Evolutionary conservation across 257 asterid species (phyloP), one percentile per base, ranked within the genome.

Genomic region (Fraxinus anomala): DNA sequence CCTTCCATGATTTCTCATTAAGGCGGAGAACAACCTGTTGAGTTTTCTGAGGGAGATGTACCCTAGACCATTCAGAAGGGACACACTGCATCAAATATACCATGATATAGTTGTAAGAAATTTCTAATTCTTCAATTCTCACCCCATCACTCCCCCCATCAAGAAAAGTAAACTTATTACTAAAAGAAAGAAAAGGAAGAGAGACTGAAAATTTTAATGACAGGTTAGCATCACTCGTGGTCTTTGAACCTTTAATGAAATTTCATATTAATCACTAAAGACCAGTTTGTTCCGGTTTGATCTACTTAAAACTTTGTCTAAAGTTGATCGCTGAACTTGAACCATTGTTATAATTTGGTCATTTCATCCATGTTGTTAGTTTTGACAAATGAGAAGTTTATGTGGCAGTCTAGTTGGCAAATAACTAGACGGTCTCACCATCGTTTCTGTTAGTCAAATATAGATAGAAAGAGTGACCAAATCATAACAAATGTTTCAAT

Each of bases 61-160:
- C 17, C 63, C 14, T 77, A 8, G 83, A 70, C 91, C 91, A 88
- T 17, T 81, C 83, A 17, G 76, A 49, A 16, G 88, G 87, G 68
- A 88, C 37, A 54, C 84, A 36, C 88, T 86, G 85, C 85, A 76
- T 59, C 28, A 70, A 56, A 77, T 17, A 24, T 13, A 5, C 26
- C 72, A 40, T 0, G 16, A 28, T 59, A 16, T 26, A 13, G 16
- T 42, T 5, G 75, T 14, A 23, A 65, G 69, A 40, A 56, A 42
- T 42, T 21, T 76, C 77, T 30, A 36, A 44, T 14, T 47, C 59
- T 16, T 47, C 59, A 1, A 47, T 47, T 14, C 56, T 14, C 56
- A 19, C 5, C 56, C 56, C 56, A 47, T 47, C 56, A 14, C 56
- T 14, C 56, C 6, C 5, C 56, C 56, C 56, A 47, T 47, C 56